Evolutionary conservation across 768 basidiomycete species (phyloP), one percentile per base, ranked within the genome.

Genomic region (Grammothele lineata): DNA sequence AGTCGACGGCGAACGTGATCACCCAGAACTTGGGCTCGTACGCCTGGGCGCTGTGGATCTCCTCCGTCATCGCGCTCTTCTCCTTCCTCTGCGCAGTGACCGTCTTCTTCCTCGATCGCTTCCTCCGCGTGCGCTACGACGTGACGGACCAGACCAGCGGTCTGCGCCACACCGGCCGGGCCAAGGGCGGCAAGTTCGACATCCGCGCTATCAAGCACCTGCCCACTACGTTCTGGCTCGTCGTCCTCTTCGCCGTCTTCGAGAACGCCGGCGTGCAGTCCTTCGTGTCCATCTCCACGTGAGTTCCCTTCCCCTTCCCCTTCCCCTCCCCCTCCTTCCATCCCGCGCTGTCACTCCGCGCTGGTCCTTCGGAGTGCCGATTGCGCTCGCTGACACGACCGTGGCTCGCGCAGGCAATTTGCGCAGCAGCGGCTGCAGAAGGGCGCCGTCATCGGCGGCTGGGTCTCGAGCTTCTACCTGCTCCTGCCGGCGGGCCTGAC

Each of bases 211-310:
- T 70, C 26, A 54, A 50, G 18, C 57, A 65, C 45, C 57, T 72
- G 17, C 68, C 69, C 24, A 40, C 65, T 26, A 70, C 69, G 5
- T 71, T 70, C 56, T 72, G 71, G 71, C 58, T 67, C 42, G 66
- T 71, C 37, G 65, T 70, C n/a, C 50, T 65, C 10, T 72, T 70
- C 52, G 62, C 66, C 5, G 55, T 65, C 40, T 72, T 71, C 45
- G 69, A 72, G 60, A 72, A 70, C 50, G 69, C 70, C 0, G 71
- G 71, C 17, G 67, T 72, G 27, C 69, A 70, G 58, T 66, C 67
- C 9, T 72, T 72, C 40, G 67, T 71, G 32, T 70, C 69, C 6
- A 71, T 71, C 44, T 70, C 71, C 21, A 72, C 71, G 70, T 72
- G 21, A 26, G 53, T 45, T 11, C 14, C 9, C 32, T n/a, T 18